Percentiles rank a stretch among this genome's conserved stretches.
phyloP scores from a whole-genome alignment of 805 yeast species.

The Yamadazyma sp. region DNA sequence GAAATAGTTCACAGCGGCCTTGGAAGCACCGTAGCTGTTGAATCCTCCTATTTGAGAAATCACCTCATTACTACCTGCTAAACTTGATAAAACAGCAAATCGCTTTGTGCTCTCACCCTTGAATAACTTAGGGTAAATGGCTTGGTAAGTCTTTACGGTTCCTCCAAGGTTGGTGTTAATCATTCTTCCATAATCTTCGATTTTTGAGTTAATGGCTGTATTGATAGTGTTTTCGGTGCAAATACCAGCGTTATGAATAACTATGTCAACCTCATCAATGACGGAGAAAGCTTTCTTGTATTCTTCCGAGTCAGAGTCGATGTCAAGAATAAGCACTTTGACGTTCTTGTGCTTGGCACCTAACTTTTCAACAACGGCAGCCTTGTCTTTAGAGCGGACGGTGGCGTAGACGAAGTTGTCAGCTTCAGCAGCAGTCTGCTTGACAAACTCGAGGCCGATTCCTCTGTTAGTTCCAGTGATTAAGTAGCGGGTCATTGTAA shows the following conservation, averaged over 20 bases:
- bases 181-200: slow-evolving; percentile 7
- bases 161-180: slow-evolving; percentile 12
- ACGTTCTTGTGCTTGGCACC: slow-evolving; percentile 9
- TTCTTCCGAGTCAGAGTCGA: slow-evolving; percentile 3
- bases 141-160: slow-evolving; percentile 19
- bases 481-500: slow-evolving; percentile 21
- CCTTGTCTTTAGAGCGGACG: slow-evolving; percentile 23
- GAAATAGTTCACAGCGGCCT: slow-evolving; percentile 36
- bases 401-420: slow-evolving; percentile 24
- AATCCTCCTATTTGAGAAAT: slow-evolving; percentile 4
- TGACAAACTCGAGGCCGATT: slow-evolving; percentile 34
- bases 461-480: slow-evolving; percentile 46
- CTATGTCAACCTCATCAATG: slow-evolving; percentile 22
- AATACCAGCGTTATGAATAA: slow-evolving; percentile 13
- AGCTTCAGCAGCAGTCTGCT: slow-evolving; percentile 20
- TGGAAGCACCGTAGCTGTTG: slow-evolving; percentile 36
- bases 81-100: slow-evolving; percentile 25
- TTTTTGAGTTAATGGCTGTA: background rate
- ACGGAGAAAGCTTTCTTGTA: slow-evolving; percentile 11
- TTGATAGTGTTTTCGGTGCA: background rate
- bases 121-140: slow-evolving; percentile 27
- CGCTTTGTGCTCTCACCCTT: slow-evolving; percentile 19
- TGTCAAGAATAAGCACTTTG: slow-evolving; percentile 9
- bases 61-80: slow-evolving; percentile 10
- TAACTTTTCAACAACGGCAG: slow-evolving; percentile 8